Evolutionary conservation across 2,329 filamentous ascomycete genomes (phyloP).

Genomic region (Trematosphaeria pertusa): DNA sequence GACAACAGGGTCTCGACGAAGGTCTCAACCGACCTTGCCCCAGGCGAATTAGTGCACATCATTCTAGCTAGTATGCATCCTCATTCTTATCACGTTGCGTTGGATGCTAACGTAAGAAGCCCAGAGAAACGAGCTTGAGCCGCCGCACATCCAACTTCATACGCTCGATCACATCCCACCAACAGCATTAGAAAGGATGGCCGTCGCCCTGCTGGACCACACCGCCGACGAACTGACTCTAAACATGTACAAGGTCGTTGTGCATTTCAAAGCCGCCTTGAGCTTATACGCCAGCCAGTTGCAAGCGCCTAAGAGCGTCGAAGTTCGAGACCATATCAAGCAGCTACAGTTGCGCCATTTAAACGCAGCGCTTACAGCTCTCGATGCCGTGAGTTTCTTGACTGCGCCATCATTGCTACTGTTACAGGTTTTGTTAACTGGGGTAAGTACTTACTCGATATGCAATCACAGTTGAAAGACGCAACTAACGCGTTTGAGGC

Average conservation of each 20-base stretch:
- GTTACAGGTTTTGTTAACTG: constrained; percentile 39
- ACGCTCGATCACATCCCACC: constrained; percentile 38
- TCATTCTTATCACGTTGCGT: neutral
- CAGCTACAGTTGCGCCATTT: constrained; percentile 37
- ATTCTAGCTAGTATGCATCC: constrained; percentile 30
- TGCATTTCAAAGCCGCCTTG: constrained; percentile 39
- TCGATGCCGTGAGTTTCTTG: constrained; percentile 38
- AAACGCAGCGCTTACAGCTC: constrained; percentile 36
- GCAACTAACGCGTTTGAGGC: constrained; percentile 24
- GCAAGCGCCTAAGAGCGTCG: constrained; percentile 28
- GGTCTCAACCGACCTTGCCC: constrained; percentile 30
- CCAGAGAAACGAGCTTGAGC: constrained; percentile 21
- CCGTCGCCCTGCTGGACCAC: constrained; percentile 36
- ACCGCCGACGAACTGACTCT: constrained; percentile 37
- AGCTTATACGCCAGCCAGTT: constrained; percentile 34
- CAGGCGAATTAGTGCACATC: constrained; percentile 35
- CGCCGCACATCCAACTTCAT: constrained; percentile 28
- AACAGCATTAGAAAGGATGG: constrained; percentile 39
- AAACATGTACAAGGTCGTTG: constrained; percentile 38
- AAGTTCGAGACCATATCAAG: constrained; percentile 32
- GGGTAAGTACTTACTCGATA: constrained; percentile 29
- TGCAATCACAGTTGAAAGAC: too few relatives aligned
- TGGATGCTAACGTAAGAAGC: constrained; percentile 17
- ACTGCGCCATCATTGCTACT: constrained; percentile 35
- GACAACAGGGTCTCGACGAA: constrained; percentile 25